These are phyloP conservation scores for Daldinia decipiens DNA, from an alignment of 495 filamentous ascomycete species.

Conservation along the genomic window DNA sequence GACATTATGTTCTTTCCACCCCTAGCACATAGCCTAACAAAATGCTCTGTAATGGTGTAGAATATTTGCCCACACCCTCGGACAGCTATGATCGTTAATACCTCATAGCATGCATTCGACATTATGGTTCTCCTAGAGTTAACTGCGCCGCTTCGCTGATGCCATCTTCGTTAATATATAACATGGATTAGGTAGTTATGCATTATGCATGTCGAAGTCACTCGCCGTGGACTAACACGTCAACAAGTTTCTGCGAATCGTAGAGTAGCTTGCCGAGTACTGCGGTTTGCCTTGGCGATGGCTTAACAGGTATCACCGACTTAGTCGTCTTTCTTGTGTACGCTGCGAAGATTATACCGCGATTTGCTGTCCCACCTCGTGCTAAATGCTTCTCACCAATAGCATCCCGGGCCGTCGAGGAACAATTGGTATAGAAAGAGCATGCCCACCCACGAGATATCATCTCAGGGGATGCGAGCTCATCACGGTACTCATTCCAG, in stretches of 20 bases:
- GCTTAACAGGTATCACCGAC: constrained; percentile 32
- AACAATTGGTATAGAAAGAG: constrained; percentile 52
- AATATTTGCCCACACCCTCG: background rate
- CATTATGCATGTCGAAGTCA: constrained; percentile 6
- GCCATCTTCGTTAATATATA: background rate
- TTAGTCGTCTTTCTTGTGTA: constrained; percentile 46
- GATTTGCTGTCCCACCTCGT: constrained; percentile 27
- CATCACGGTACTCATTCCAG: constrained; percentile 57
- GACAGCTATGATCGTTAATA: background rate
- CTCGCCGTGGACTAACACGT: constrained; percentile 30
- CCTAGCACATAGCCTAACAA: background rate
- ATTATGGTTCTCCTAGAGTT: background rate
- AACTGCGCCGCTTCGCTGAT: background rate
- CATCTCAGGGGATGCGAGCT: constrained; percentile 47
- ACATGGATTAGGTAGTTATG: background rate
- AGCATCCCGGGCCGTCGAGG: background rate
- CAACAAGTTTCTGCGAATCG: constrained; percentile 39
- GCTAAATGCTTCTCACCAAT: background rate
- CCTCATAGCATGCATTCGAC: background rate
- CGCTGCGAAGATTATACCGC: constrained; percentile 57
- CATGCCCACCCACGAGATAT: constrained; percentile 51
- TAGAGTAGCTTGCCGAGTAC: constrained; percentile 31
- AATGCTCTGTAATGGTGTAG: background rate
- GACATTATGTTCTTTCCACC: background rate
- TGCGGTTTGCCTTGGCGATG: constrained; percentile 36